These are phyloP conservation scores for Daldinia decipiens DNA, from an alignment of 495 filamentous ascomycete species.

Conservation along the genomic window DNA sequence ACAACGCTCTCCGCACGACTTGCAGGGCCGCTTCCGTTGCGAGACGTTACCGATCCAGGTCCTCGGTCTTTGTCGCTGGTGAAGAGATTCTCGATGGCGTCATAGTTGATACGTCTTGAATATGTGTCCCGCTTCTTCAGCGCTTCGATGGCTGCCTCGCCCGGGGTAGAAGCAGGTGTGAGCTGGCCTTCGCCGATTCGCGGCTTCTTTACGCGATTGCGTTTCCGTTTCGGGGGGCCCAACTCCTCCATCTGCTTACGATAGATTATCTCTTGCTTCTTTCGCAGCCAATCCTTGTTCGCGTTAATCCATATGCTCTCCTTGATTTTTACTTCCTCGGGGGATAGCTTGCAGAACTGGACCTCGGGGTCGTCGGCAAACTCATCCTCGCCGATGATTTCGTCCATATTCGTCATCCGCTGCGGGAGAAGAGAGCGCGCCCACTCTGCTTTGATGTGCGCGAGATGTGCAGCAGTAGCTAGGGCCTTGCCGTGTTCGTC, in stretches of 20 bases:
- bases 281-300: conserved; percentile 89
- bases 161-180: conserved; percentile 66
- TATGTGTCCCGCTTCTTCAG: conserved; percentile 72
- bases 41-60: conserved; percentile 51
- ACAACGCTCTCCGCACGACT: conserved; percentile 44
- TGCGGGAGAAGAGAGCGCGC: conserved; percentile 46
- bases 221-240: conserved; percentile 59
- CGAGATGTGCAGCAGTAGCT: conserved; percentile 53
- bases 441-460: conserved; percentile 49
- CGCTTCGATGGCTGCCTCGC: conserved; percentile 79
- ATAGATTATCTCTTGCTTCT: conserved; percentile 79
- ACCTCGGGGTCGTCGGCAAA: conserved; percentile 92
- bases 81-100: conserved; percentile 66
- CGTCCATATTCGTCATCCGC: conserved; percentile 51
- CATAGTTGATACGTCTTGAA: conserved; percentile 87
- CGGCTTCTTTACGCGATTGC: conserved; percentile 62
- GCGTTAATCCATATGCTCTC: conserved; percentile 92
- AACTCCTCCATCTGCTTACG: conserved; percentile 69
- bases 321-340: conserved; percentile 77
- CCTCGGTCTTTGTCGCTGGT: conserved; percentile 53
- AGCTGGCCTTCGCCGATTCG: conserved; percentile 68
- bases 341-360: conserved; percentile 73
- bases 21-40: conserved; percentile 37
- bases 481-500: conserved; percentile 58
- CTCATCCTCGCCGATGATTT: conserved; percentile 75